Evolutionary conservation across 1,139 yeast species (phyloP).

Genomic region (Debaryomyces singareniensis): DNA sequence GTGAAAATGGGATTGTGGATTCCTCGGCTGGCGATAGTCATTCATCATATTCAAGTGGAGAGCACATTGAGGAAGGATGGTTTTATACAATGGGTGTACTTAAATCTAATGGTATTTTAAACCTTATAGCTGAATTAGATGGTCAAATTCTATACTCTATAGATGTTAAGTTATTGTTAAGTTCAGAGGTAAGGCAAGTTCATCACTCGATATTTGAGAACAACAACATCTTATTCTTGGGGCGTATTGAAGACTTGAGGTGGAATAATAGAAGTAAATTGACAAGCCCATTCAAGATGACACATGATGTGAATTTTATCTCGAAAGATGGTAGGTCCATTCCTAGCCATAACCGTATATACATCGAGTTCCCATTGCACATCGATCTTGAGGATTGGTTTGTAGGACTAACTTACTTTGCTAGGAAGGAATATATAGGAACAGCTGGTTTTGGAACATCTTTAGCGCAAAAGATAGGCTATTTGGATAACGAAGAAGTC

Average conservation of each 20-base stretch:
- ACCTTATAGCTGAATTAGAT: slow-evolving; percentile 58
- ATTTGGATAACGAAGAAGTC: not conserved
- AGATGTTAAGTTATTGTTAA: slow-evolving; percentile 48
- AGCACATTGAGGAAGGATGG: slow-evolving; percentile 54
- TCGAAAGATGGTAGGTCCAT: slow-evolving; percentile 28
- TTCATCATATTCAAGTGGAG: slow-evolving; percentile 2
- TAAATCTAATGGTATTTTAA: slow-evolving; percentile 59
- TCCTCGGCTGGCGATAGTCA: slow-evolving; percentile 2
- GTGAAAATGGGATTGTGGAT: not conserved
- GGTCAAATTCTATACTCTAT: slow-evolving; percentile 61
- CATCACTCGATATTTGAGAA: slow-evolving; percentile 65
- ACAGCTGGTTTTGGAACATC: not conserved
- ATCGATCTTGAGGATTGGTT: slow-evolving; percentile 83
- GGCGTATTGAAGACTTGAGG: slow-evolving; percentile 50
- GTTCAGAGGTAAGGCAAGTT: slow-evolving; percentile 63
- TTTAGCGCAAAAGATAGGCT: not conserved
- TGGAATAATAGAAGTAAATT: slow-evolving; percentile 34
- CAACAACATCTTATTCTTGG: slow-evolving; percentile 52
- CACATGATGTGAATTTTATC: slow-evolving; percentile 18
- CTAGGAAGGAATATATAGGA: slow-evolving; percentile 55
- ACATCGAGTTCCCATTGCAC: slow-evolving; percentile 60
- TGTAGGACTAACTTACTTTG: slow-evolving; percentile 63
- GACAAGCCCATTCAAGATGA: slow-evolving; percentile 19
- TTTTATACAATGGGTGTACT: slow-evolving; percentile 70
- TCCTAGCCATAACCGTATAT: slow-evolving; percentile 34